Base-by-base conservation (phyloP, 441 rosid genomes). In the Geranium incanum region DNA sequence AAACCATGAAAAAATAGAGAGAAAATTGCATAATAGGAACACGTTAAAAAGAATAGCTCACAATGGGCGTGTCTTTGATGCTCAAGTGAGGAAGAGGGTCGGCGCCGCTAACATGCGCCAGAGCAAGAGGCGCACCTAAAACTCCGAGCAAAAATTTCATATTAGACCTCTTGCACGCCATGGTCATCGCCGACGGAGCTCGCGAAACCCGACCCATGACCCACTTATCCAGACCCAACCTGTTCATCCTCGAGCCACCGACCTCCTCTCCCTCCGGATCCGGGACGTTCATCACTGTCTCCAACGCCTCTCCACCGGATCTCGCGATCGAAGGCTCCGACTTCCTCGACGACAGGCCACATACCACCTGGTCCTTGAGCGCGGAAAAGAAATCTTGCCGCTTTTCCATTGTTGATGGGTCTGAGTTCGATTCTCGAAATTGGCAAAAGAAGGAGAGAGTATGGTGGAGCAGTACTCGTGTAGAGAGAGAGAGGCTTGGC, bases 211-310 rank as follows among this genome's bases (percentile, higher is more conserved):
- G 93, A 5, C 92, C 92, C 36, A 80, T 93, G 33, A 93, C 86
- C 97, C 97, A 93, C 19, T 89, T 81, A 36, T 93, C 89, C 63
- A 91, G 3, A 50, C 84, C 90, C 68, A 90, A 93, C 72, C 91
- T 94, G 69, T 41, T 76, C 74, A 86, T 75, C 75, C 81, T 81
- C 3, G 87, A 78, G 45, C 83, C 92, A 33, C 80, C 80, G 0
- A 48, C 21, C 23, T 67, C 87, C 1, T 79, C 86, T 38, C 84
- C 95, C 6, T 86, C 91, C 0, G 89, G 92, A 83, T 89, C 91
- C 37, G 91, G 95, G 39, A 93, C 95, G 66, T 94, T 97, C 77
- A 92, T 86, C 36, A 89, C 63, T 3, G 91, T 90, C 36, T 89
- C 71, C 59, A 89, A 69, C 11, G 86, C 78, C 76, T 82, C 85